phyloP scores from a whole-genome alignment of 495 filamentous ascomycete genomes.

The Penicillium steckii region DNA sequence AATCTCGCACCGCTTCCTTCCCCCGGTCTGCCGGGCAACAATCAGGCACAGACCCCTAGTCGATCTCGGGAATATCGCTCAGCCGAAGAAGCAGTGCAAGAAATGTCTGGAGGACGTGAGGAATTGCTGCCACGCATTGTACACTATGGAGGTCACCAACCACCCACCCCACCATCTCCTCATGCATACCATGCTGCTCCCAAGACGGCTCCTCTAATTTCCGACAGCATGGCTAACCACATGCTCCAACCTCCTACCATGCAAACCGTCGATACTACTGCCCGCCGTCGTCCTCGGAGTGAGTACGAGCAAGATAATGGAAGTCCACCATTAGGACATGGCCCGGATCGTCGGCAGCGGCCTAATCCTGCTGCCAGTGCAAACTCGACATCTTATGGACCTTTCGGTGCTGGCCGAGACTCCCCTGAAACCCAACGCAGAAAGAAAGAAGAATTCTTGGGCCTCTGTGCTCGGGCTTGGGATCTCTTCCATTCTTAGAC shows the following conservation, averaged over 20 bases:
- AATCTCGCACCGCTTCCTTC: conserved; percentile 66
- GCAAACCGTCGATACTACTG: conserved; percentile 44
- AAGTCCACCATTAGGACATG: conserved; percentile 44
- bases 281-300: conserved; percentile 71
- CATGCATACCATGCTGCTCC: conserved; percentile 35
- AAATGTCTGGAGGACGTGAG: conserved; percentile 85
- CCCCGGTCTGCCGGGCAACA: conserved; percentile 60
- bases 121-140: conserved; percentile 90
- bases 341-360: conserved; percentile 39
- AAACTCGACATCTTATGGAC: conserved; percentile 56
- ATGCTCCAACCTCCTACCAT: conserved; percentile 26
- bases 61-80: conserved; percentile 88
- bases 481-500: conserved; percentile 94
- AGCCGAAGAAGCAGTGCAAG: conserved; percentile 89
- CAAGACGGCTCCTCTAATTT: conserved; percentile 36
- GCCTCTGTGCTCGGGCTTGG: conserved; percentile 86
- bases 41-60: conserved; percentile 48
- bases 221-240: conserved; percentile 18
- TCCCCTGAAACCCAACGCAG: conserved; percentile 78
- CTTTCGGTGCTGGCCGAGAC: conserved; percentile 74
- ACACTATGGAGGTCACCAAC: conserved; percentile 87
- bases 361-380: conserved; percentile 70
- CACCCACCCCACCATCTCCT: conserved; percentile 90
- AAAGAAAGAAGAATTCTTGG: conserved; percentile 94
- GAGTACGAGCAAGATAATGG: conserved; percentile 86